Evolutionary conservation across 768 basidiomycete genomes (phyloP).

Genomic region (Termitomyces sp.): DNA sequence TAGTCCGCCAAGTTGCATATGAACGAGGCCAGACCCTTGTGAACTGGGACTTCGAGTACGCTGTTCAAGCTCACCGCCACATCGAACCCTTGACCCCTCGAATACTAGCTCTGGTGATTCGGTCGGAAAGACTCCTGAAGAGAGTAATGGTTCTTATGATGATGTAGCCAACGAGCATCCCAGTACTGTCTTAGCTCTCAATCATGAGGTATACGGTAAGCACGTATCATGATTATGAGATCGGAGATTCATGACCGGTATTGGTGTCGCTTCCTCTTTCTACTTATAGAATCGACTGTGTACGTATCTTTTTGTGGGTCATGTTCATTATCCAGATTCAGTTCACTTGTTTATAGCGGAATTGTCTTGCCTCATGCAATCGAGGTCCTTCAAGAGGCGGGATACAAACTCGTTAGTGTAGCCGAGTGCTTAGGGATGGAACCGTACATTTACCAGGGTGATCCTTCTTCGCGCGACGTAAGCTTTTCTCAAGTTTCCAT

Average conservation of each 20-base stretch:
- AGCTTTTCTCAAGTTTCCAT: slow-evolving; percentile 1
- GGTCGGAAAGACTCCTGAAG: slow-evolving; percentile 20
- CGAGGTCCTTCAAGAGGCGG: slow-evolving; percentile 25
- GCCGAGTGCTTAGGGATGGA: slow-evolving; percentile 30
- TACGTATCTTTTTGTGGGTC: not conserved
- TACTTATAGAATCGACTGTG: slow-evolving; percentile 17
- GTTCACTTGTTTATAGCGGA: slow-evolving; percentile 10
- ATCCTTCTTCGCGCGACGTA: slow-evolving; percentile 25
- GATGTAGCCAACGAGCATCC: slow-evolving; percentile 20
- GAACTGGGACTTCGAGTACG: slow-evolving; percentile 23
- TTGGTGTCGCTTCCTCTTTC: not conserved
- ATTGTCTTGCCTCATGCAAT: slow-evolving; percentile 31
- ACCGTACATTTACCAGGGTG: slow-evolving; percentile 24
- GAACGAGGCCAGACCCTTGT: slow-evolving; percentile 16
- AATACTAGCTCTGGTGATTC: slow-evolving; percentile 29
- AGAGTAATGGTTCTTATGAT: slow-evolving; percentile 24
- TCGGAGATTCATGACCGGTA: not conserved
- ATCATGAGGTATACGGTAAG: slow-evolving; percentile 28
- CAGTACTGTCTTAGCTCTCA: slow-evolving; percentile 27
- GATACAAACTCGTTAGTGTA: slow-evolving; percentile 32
- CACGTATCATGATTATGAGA: not conserved
- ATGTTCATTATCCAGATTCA: not conserved
- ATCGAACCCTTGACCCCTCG: not conserved
- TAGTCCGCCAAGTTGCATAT: slow-evolving; percentile 22
- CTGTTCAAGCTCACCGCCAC: not conserved